Evolutionary conservation across 208 protist genomes (phyloP).

Genomic region (Sergeia podlipaevii): DNA sequence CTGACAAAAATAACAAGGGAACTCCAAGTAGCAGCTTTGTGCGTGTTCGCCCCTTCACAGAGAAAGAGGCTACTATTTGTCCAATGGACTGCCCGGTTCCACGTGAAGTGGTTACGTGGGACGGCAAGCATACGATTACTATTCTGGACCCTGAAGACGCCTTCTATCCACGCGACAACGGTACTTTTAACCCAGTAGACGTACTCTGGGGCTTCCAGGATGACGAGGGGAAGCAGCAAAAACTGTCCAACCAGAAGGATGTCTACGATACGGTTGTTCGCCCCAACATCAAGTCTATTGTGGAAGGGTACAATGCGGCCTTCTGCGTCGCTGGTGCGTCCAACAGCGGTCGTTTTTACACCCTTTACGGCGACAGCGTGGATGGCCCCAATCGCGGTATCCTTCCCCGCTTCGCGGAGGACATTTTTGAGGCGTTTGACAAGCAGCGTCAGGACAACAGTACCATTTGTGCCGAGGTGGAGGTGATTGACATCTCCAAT

Average conservation of each 20-base stretch:
- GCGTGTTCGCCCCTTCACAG: constrained; percentile 73
- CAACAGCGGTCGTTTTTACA: constrained; percentile 61
- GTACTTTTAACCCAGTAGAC: constrained; percentile 42
- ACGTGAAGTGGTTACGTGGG: constrained; percentile 60
- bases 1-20: no score
- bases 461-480: constrained; percentile 43
- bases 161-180: constrained; percentile 64
- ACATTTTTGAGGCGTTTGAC: constrained; percentile 67
- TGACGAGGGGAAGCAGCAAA: constrained; percentile 19
- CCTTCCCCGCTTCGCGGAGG: constrained; percentile 71
- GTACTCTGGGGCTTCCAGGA: constrained; percentile 78
- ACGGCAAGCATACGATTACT: constrained; percentile 43
- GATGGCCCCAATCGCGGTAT: constrained; percentile 55
- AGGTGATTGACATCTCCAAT: constrained; percentile 68
- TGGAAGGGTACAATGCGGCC: constrained; percentile 76
- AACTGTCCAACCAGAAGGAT: constrained; percentile 45
- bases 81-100: constrained; percentile 66
- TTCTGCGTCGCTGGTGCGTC: constrained; percentile 63
- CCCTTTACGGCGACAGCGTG: constrained; percentile 69
- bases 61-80: constrained; percentile 56
- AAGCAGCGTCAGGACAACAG: constrained; percentile 53
- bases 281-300: constrained; percentile 54
- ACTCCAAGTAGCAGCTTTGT: constrained; percentile 48
- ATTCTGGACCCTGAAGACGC: constrained; percentile 63
- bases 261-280: constrained; percentile 61